Evolutionary conservation across 2,329 filamentous ascomycete genomes (phyloP).

Genomic region (Penicillium freii): DNA sequence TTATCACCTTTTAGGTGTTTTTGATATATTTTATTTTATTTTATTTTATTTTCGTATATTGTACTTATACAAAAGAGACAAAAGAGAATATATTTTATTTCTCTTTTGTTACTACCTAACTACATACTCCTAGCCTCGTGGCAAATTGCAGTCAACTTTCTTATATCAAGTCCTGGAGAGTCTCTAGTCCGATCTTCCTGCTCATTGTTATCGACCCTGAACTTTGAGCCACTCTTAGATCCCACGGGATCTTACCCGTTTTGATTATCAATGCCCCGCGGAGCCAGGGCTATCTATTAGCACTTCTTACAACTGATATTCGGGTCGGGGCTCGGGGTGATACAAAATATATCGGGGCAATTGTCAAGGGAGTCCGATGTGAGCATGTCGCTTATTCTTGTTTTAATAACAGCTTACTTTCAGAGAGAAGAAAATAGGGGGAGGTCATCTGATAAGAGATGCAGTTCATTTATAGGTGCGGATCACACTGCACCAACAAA

Average conservation of each 20-base stretch:
- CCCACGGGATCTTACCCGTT: neutral
- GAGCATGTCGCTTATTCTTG: neutral
- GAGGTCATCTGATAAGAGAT: conserved; percentile 19
- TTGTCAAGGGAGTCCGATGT: conserved; percentile 2
- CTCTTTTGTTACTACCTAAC: neutral
- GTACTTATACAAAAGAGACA: too few species aligned
- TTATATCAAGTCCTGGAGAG: neutral
- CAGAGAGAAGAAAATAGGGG: neutral
- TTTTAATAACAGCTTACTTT: neutral
- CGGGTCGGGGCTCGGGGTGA: neutral
- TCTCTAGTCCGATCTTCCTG: neutral
- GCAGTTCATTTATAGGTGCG: conserved; percentile 10
- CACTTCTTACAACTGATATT: neutral
- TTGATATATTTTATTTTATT: neutral
- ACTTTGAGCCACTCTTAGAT: neutral
- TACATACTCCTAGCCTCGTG: conserved; percentile 1
- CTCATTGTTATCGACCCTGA: neutral
- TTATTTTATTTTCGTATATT: too few species aligned
- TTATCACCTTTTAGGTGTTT: conserved; percentile 1
- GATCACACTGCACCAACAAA: conserved; percentile 13
- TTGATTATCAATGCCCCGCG: conserved; percentile 5
- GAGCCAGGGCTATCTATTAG: neutral
- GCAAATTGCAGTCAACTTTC: neutral
- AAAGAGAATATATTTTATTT: neutral
- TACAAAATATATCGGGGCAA: neutral